Evolutionary conservation across 2,329 filamentous ascomycete species (phyloP).

Genomic region (Zymoseptoria passerinii): DNA sequence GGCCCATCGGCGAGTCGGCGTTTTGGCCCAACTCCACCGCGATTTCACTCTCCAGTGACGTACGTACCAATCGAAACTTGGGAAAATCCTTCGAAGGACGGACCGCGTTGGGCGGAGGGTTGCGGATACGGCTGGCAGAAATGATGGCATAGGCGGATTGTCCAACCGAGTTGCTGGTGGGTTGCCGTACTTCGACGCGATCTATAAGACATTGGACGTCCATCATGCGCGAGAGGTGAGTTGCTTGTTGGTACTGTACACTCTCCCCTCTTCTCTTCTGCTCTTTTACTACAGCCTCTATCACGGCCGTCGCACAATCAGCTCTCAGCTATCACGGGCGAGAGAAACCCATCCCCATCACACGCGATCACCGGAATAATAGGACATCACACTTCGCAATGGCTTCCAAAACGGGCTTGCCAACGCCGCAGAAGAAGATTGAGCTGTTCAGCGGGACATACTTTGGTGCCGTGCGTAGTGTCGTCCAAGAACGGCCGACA

Average conservation of each 20-base stretch:
- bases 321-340: background rate
- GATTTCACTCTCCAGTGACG: background rate
- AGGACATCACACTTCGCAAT: background rate
- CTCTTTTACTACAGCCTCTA: background rate
- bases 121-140: background rate
- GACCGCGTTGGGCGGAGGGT: background rate
- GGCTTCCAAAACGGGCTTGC: slow-evolving; percentile 8
- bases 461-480: slow-evolving; percentile 73
- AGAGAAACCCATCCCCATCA: background rate
- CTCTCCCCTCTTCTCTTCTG: background rate
- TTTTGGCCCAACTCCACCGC: background rate
- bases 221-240: background rate
- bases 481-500: slow-evolving; percentile 48
- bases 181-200: background rate
- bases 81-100: background rate
- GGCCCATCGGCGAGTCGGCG: background rate
- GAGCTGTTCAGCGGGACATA: slow-evolving; percentile 73
- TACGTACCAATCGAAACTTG: background rate
- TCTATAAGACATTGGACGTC: background rate
- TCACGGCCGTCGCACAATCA: background rate
- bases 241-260: background rate
- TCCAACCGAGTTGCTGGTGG: background rate
- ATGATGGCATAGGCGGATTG: background rate
- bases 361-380: background rate
- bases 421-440: slow-evolving; percentile 64